These are phyloP conservation scores for Capronia americana DNA, from an alignment of 2,329 filamentous ascomycete genomes.

Conservation along the genomic window DNA sequence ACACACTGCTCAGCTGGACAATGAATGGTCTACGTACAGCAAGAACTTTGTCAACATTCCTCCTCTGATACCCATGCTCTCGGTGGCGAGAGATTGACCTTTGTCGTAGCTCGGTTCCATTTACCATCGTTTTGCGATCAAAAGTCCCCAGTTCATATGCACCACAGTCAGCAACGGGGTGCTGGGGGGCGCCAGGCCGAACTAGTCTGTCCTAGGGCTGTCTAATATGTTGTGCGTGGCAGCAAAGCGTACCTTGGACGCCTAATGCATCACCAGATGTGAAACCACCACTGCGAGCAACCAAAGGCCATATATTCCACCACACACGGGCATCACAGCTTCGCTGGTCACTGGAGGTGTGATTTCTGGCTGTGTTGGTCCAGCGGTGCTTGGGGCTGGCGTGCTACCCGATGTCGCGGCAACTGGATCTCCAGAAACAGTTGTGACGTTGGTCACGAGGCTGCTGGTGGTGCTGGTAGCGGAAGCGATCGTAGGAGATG, in stretches of 20 bases:
- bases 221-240: background rate
- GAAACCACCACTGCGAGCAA: slow-evolving; percentile 6
- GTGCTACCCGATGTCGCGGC: background rate
- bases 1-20: background rate
- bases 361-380: slow-evolving; percentile 16
- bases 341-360: slow-evolving; percentile 20
- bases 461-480: slow-evolving; percentile 1
- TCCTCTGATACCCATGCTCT: background rate
- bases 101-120: background rate
- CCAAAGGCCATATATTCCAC: slow-evolving; percentile 7
- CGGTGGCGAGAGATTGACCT: background rate
- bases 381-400: slow-evolving; percentile 1
- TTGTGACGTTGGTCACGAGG: slow-evolving; percentile 5
- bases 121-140: background rate
- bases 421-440: background rate
- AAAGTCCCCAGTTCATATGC: background rate
- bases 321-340: background rate
- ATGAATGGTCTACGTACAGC: background rate
- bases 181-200: background rate
- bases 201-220: background rate
- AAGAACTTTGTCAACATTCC: background rate
- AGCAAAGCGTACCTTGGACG: background rate
- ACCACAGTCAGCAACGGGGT: slow-evolving; percentile 15
- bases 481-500: slow-evolving; percentile 6
- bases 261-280: slow-evolving; percentile 1